Evolutionary conservation across 345 rosid genomes (phyloP), one percentile per base, ranked within the genome.

Genomic region (Carallia brachiata): DNA sequence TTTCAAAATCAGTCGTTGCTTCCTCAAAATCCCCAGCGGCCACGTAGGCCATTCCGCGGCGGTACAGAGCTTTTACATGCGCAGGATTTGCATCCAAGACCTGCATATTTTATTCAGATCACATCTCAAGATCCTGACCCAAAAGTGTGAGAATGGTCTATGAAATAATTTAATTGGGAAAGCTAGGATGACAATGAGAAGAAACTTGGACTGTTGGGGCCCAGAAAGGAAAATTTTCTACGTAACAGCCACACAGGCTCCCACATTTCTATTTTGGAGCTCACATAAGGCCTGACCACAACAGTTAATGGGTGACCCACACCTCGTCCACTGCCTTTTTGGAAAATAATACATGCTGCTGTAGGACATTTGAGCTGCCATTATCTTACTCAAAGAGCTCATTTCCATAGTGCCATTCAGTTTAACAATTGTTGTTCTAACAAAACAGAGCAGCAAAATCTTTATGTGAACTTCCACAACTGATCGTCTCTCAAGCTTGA

Each of bases 21-120:
- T 90, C 97, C 64, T 86, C 92, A 73, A 92, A 95, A 78, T 90
- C 96, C 73, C 90, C 99, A 44, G 81, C 83, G 28, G 83, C 85
- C 88, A 95, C 76, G 77, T 84, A 80, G 69, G 99, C 98, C 99
- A 88, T 92, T 82, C 99, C 98, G 6, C 99, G 96, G 52, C 94
- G 97, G 75, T 87, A 92, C 12, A 95, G 77, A 75, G 90, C 97
- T 81, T 95, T 95, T 56, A 67, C 90, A 64, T 92, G 90, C 0
- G 77, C 88, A 28, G 99, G 98, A 66, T 87, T 90, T 72, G 90
- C 92, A 67, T 95, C 99, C 81, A 90, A 61, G 31, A 95, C 97
- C 98, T 95, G 82, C 71, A 72, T 4, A 54, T 52, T 73, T 70
- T 52, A 68, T 32, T 23, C 47, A 53, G 17, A 36, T 10, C 32